A percentile compares a stretch with the other conserved stretches of the same genome.
phyloP scores from a whole-genome alignment of 129 eudicot genomes.

The Heracleum sosnowskyi region DNA sequence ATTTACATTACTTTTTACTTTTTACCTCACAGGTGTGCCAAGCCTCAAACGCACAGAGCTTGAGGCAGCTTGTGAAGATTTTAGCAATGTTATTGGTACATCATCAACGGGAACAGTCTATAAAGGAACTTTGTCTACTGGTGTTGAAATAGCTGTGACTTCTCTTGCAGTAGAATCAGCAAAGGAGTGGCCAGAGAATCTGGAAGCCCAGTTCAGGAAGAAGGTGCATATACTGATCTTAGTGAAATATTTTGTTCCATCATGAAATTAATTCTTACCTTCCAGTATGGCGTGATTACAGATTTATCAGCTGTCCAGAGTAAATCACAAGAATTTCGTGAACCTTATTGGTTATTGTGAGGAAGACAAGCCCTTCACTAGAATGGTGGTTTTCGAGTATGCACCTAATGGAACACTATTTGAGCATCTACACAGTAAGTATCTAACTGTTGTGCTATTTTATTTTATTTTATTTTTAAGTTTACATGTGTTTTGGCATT shows the following conservation, averaged over 20 bases:
- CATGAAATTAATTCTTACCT: background rate
- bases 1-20: constrained; percentile 5
- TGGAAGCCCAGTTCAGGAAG: constrained; percentile 63
- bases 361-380: constrained; percentile 83
- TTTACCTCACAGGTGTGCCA: constrained; percentile 56
- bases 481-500: background rate
- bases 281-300: constrained; percentile 24
- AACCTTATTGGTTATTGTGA: constrained; percentile 82
- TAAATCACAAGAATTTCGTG: constrained; percentile 86
- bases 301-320: constrained; percentile 71
- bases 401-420: constrained; percentile 95
- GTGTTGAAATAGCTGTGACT: constrained; percentile 87
- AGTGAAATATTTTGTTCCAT: background rate
- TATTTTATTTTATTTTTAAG: background rate
- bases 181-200: constrained; percentile 73
- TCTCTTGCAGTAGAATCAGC: constrained; percentile 54
- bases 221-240: constrained; percentile 41
- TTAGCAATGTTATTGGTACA: constrained; percentile 83
- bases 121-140: constrained; percentile 92
- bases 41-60: constrained; percentile 81
- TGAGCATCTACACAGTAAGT: constrained; percentile 89
- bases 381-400: constrained; percentile 92
- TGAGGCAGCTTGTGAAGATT: constrained; percentile 97
- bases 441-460: background rate
- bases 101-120: constrained; percentile 63